Conservation (phyloP, 257 asterid genomes). For the Asclepias syriaca region DNA sequence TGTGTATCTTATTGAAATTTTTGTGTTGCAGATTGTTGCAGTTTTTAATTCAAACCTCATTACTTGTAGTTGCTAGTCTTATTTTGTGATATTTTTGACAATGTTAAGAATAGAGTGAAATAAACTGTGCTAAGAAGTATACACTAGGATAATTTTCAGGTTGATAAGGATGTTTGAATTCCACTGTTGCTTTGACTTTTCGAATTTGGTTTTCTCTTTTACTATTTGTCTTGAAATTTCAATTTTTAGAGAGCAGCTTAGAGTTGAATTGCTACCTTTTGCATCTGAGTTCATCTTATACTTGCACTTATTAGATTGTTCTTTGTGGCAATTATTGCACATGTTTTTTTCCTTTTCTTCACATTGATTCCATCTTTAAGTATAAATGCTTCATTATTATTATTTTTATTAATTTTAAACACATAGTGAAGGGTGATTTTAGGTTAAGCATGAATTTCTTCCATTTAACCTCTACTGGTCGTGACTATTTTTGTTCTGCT, state of each 20-base stretch:
- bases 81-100: background rate
- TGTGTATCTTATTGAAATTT: conserved; percentile 5
- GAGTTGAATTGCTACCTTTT: background rate
- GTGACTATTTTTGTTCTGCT: background rate
- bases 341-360: background rate
- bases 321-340: background rate
- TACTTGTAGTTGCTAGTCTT: background rate
- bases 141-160: background rate
- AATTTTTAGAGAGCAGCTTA: background rate
- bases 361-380: background rate
- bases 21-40: conserved; percentile 5
- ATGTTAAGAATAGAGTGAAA: background rate
- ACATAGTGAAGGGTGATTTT: background rate
- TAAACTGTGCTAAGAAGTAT: no score
- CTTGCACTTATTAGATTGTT: background rate
- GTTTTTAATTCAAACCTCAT: conserved; percentile 2
- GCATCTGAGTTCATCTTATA: background rate
- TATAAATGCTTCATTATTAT: background rate
- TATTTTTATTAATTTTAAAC: background rate
- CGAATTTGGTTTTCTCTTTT: background rate
- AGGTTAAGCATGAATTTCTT: background rate
- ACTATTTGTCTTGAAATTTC: background rate
- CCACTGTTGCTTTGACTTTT: background rate
- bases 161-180: background rate
- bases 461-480: background rate